Conservation (phyloP, 805 yeast genomes). For the Candida insectorum region DNA sequence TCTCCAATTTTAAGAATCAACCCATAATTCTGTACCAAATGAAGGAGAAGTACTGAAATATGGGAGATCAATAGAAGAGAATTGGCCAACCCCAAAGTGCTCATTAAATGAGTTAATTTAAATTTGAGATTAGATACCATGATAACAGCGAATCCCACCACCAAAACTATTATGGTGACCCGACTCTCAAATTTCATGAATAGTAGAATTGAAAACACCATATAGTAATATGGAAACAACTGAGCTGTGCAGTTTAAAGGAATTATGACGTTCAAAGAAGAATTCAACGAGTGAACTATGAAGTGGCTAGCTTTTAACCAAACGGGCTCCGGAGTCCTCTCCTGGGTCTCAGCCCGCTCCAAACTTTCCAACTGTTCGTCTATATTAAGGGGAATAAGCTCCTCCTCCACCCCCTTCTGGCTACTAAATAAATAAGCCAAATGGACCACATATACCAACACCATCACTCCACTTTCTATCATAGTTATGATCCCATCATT, state of each 20-base stretch:
- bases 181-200: conserved; percentile 1
- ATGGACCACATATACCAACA: conserved; percentile 19
- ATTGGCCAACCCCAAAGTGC: conserved; percentile 18
- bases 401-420: conserved; percentile 10
- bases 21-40: conserved; percentile 43
- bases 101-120: conserved; percentile 6
- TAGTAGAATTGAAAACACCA: not conserved
- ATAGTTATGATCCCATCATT: conserved; percentile 33
- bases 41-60: conserved; percentile 22
- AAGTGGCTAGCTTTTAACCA: not conserved
- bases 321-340: not conserved
- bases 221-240: conserved; percentile 4
- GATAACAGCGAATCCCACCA: not conserved
- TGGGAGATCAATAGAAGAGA: conserved; percentile 25
- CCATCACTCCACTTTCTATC: conserved; percentile 27
- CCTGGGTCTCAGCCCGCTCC: not conserved
- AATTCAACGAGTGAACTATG: conserved; percentile 1
- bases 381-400: conserved; percentile 9
- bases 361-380: conserved; percentile 10
- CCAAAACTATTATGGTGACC: not conserved
- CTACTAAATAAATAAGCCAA: conserved; percentile 19
- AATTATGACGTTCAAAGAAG: not conserved
- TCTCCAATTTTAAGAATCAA: conserved; percentile 42
- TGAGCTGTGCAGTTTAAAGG: conserved; percentile 1
- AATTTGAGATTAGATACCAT: not conserved